These are phyloP conservation scores for Suhomyces terraborum DNA, from an alignment of 1,139 yeast species.

Conservation along the genomic window DNA sequence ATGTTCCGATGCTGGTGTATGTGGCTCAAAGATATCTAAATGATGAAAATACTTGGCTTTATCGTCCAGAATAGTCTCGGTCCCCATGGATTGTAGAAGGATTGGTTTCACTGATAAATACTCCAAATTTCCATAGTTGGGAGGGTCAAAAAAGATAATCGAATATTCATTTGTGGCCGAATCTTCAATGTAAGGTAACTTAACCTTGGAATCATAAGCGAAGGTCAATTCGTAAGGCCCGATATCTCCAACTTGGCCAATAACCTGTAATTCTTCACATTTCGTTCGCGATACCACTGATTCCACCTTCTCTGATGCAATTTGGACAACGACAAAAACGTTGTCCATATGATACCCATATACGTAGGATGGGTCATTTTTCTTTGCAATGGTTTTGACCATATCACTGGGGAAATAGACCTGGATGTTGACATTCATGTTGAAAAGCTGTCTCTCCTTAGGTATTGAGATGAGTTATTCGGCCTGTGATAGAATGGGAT, in stretches of 20 bases:
- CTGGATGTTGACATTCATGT: slow-evolving; percentile 26
- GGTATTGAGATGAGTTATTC: slow-evolving; percentile 46
- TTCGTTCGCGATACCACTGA: slow-evolving; percentile 14
- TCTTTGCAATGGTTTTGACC: slow-evolving; percentile 15
- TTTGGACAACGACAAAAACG: slow-evolving; percentile 31
- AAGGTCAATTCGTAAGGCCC: background rate
- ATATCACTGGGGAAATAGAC: slow-evolving; percentile 43
- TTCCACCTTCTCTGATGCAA: slow-evolving; percentile 11
- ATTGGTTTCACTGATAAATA: slow-evolving; percentile 78
- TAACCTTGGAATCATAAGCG: slow-evolving; percentile 3
- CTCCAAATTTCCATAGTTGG: slow-evolving; percentile 72
- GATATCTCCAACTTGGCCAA: slow-evolving; percentile 24
- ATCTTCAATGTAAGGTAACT: slow-evolving; percentile 8
- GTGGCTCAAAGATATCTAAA: slow-evolving; percentile 16
- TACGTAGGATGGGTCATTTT: slow-evolving; percentile 14
- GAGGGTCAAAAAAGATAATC: slow-evolving; percentile 69
- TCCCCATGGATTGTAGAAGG: slow-evolving; percentile 55
- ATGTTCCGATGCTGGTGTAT: slow-evolving; percentile 9
- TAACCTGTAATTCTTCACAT: slow-evolving; percentile 20
- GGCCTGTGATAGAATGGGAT: slow-evolving; percentile 35
- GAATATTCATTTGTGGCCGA: slow-evolving; percentile 22
- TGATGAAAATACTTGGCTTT: slow-evolving; percentile 10
- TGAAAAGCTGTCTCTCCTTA: slow-evolving; percentile 45
- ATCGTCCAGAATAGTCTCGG: slow-evolving; percentile 9
- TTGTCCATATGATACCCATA: slow-evolving; percentile 33